Conservation (phyloP, 495 filamentous ascomycete genomes). For the Xylaria longipes region DNA sequence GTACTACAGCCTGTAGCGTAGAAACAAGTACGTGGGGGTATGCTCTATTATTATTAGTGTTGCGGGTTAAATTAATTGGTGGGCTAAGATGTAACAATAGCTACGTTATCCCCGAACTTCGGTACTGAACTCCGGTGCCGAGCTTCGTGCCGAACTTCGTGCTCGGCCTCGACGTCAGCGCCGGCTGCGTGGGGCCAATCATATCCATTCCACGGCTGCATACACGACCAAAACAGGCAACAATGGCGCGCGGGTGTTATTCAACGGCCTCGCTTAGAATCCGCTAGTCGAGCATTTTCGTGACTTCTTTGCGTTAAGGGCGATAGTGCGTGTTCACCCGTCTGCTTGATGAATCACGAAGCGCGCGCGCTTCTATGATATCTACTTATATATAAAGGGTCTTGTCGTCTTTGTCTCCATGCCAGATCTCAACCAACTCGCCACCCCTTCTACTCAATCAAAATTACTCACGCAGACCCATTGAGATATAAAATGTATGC, state of each 20-base stretch:
- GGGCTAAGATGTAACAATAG: too few species aligned
- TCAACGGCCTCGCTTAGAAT: not conserved
- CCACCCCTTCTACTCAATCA: not conserved
- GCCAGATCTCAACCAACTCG: not conserved
- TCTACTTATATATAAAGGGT: constrained; percentile 1
- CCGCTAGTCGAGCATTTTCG: not conserved
- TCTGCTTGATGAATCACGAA: not conserved
- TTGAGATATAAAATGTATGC: constrained; percentile 24
- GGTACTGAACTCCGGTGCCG: too few species aligned
- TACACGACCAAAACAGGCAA: not conserved
- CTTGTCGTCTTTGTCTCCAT: not conserved
- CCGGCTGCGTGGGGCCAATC: constrained; percentile 4
- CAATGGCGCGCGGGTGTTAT: constrained; percentile 7
- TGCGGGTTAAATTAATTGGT: too few species aligned
- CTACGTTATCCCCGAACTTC: not conserved
- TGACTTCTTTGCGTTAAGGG: not conserved
- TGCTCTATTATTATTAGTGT: too few species aligned
- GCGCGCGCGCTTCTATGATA: not conserved
- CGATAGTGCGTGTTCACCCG: not conserved
- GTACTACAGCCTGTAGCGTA: not conserved
- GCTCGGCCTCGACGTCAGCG: not conserved
- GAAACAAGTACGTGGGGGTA: not conserved
- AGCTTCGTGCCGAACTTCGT: constrained; percentile 1
- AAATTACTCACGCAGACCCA: not conserved
- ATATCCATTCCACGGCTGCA: not conserved